Evolutionary conservation across 768 basidiomycete species (phyloP), one percentile per base, ranked within the genome.

Genomic region (Trametopsis cervina): DNA sequence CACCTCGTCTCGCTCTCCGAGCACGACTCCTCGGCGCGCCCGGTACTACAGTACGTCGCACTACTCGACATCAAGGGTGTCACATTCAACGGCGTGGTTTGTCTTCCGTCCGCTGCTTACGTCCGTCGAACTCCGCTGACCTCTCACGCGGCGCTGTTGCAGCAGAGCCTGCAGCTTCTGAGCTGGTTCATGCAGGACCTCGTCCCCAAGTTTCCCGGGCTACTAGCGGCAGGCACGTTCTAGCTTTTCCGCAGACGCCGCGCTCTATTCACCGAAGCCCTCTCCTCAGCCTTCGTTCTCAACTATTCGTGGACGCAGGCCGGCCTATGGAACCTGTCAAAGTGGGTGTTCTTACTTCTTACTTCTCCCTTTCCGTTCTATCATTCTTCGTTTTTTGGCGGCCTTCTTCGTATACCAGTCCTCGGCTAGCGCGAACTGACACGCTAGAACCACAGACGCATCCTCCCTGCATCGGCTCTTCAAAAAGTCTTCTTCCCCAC

Each of bases 281-380:
- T 24, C 44, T 22, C 38, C 26, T 20, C 40, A 84, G 86, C 80
- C 5, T 81, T 88, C 57, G 65, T 88, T 54, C 67, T 85, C 26
- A 87, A 88, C 63, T 82, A 81, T 57, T 81, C 83, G 1, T 88
- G 85, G 85, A 62, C 78, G 17, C 81, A 89, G 64, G 74, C 78
- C 1, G 77, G 81, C 21, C 62, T 82, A 40, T 89, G 84, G 85
- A 75, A 61, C 40, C 52, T 87, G 47, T 70, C 77, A 47, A 85
- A 78, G 85, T 84, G 54, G 47, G 74, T 70, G 25, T 40, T 12
- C 15, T 4, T 25, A 20, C 27, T 20, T 25, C 37, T 26, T 46
- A 25, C 27, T 9, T 51, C 20, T 27, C 51, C 52, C 38, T 49
- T 51, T n/a, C n/a, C n/a, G n/a, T n/a, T n/a, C n/a, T n/a, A n/a